phyloP scores from a whole-genome alignment of 2,329 filamentous ascomycete genomes.

The Apiospora pterosperma region DNA sequence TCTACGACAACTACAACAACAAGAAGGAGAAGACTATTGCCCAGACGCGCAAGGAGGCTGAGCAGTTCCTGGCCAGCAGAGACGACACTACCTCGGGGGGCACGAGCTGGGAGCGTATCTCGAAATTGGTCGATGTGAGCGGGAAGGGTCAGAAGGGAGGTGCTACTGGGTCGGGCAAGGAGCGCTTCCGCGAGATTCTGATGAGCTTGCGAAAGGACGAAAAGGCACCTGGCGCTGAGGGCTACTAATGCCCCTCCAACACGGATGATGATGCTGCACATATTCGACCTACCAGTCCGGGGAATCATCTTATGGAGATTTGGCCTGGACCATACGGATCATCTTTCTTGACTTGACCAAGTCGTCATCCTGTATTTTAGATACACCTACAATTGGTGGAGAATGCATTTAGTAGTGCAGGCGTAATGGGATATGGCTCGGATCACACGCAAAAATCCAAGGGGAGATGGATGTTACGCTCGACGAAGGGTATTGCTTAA shows the following conservation, averaged over 20 bases:
- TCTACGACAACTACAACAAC: constrained; percentile 98
- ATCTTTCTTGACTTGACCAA: background rate
- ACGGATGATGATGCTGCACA: constrained; percentile 12
- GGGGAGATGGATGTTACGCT: background rate
- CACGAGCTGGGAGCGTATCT: constrained; percentile 97
- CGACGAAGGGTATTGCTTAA: background rate
- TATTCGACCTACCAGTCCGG: constrained; percentile 7
- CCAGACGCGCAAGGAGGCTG: constrained; percentile 86
- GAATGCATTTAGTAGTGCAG: background rate
- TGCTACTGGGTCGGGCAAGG: constrained; percentile 87
- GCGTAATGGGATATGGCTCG: constrained; percentile 6
- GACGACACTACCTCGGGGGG: constrained; percentile 94
- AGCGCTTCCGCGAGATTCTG: constrained; percentile 89
- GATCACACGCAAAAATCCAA: background rate
- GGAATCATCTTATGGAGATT: background rate
- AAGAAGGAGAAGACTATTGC: constrained; percentile 93
- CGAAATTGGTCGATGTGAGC: constrained; percentile 94
- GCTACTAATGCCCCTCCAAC: constrained; percentile 42
- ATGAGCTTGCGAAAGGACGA: constrained; percentile 89
- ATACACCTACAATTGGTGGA: constrained; percentile 1
- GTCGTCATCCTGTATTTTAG: constrained; percentile 5
- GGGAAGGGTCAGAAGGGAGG: constrained; percentile 88
- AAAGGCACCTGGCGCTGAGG: constrained; percentile 68
- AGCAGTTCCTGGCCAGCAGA: constrained; percentile 82
- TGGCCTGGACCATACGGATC: background rate